Evolutionary conservation across 73 alveolate genomes (phyloP).

Genomic region (Urostyla sp.): DNA sequence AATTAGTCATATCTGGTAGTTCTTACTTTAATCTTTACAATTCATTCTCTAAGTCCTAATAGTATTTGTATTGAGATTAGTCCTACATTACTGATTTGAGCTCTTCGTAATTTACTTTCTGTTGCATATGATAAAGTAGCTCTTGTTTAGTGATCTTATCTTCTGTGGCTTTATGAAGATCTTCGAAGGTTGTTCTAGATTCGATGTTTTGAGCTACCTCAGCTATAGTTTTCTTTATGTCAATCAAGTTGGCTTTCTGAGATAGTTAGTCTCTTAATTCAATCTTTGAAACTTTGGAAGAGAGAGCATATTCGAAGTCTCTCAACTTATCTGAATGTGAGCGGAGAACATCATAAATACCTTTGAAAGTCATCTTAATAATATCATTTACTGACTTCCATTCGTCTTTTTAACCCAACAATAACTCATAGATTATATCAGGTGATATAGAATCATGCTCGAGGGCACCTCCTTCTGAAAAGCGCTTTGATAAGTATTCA

Average conservation of each 20-base stretch:
- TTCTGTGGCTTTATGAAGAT: slow-evolving; percentile 52
- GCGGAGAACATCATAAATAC: slow-evolving; percentile 61
- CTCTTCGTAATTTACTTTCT: slow-evolving; percentile 64
- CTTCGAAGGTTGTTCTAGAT: slow-evolving; percentile 55
- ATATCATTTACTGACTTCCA: slow-evolving; percentile 77
- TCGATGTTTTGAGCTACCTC: slow-evolving; percentile 74
- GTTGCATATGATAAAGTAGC: slow-evolving; percentile 50
- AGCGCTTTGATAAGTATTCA: slow-evolving; percentile 11
- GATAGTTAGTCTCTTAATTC: slow-evolving; percentile 44
- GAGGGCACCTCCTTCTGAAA: slow-evolving; percentile 16
- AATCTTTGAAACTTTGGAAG: slow-evolving; percentile 65
- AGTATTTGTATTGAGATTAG: not conserved
- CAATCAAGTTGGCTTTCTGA: slow-evolving; percentile 70
- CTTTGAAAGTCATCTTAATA: slow-evolving; percentile 65
- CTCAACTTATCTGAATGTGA: slow-evolving; percentile 58
- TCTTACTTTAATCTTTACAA: not conserved
- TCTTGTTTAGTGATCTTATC: slow-evolving; percentile 67
- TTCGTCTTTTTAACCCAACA: slow-evolving; percentile 40
- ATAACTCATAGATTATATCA: slow-evolving; percentile 52
- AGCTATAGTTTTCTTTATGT: slow-evolving; percentile 71
- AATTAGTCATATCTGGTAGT: slow-evolving; percentile 19
- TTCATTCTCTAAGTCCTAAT: slow-evolving; percentile 22
- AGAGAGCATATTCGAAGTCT: slow-evolving; percentile 70
- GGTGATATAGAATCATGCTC: slow-evolving; percentile 42
- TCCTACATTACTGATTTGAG: slow-evolving; percentile 10